These are phyloP conservation scores for Sugiyamaella pinicola DNA, from an alignment of 1,139 yeast species.

Conservation along the genomic window DNA sequence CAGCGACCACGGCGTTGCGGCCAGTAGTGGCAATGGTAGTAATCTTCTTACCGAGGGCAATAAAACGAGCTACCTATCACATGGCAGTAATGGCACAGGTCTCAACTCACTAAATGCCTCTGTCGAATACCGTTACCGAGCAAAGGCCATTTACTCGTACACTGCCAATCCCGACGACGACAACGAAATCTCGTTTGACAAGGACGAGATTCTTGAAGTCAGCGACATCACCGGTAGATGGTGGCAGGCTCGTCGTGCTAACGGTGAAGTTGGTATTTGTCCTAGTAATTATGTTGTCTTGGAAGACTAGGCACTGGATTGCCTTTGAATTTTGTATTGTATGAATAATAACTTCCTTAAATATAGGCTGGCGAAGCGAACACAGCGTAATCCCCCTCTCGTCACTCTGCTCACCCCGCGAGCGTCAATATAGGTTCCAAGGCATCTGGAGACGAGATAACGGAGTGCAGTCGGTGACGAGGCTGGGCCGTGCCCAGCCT, in stretches of 20 bases:
- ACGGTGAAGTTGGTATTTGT: conserved; percentile 94
- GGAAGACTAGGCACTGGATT: conserved; percentile 35
- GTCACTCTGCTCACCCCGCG: no score
- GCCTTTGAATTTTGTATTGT: conserved; percentile 7
- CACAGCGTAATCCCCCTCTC: no score
- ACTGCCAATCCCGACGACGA: conserved; percentile 94
- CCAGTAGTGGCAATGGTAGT: conserved; percentile 22
- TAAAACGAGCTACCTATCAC: conserved; percentile 27
- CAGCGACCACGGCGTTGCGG: conserved; percentile 26
- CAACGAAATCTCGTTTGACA: conserved; percentile 85
- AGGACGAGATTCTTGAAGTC: conserved; percentile 88
- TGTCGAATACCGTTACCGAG: conserved; percentile 74
- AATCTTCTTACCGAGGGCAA: conserved; percentile 24
- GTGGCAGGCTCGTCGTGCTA: conserved; percentile 95
- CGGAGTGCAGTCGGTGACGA: no score
- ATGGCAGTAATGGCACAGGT: conserved; percentile 20
- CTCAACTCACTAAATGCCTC: conserved; percentile 35
- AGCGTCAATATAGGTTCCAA: no score
- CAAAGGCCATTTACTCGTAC: conserved; percentile 83
- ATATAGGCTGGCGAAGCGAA: no score
- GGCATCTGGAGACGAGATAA: no score
- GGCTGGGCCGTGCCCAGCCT: no score
- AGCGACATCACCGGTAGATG: conserved; percentile 95
- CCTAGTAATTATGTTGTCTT: conserved; percentile 92
- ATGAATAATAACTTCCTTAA: conserved; percentile 3